Evolutionary conservation across 2,329 filamentous ascomycete species (phyloP).

Genomic region (Grosmannia huntii): DNA sequence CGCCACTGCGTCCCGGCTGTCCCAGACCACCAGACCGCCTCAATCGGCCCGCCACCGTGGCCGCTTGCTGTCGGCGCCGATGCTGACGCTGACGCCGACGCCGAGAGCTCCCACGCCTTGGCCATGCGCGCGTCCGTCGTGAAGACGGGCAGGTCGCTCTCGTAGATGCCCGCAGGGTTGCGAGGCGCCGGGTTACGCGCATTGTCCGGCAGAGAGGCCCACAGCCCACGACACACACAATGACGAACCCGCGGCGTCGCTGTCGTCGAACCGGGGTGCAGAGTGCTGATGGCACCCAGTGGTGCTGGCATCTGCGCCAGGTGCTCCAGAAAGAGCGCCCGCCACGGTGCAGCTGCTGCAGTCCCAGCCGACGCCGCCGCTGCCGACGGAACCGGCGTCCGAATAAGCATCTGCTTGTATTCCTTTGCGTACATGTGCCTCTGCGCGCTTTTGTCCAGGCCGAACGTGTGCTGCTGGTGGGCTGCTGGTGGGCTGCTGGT

Average conservation of each 20-base stretch:
- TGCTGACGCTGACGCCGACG: conserved; percentile 28
- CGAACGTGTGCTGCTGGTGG: too few species aligned
- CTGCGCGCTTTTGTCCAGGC: neutral
- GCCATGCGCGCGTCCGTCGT: conserved; percentile 84
- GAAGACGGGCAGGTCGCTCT: conserved; percentile 67
- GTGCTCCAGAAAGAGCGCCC: conserved; percentile 37
- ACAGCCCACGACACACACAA: conserved; percentile 79
- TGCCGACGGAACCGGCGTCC: neutral
- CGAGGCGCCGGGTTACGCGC: conserved; percentile 57
- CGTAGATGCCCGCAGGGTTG: conserved; percentile 55
- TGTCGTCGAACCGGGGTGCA: conserved; percentile 21
- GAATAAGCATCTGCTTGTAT: conserved; percentile 5
- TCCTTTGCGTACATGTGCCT: neutral
- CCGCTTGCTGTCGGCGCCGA: conserved; percentile 25
- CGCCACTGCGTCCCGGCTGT: conserved; percentile 71
- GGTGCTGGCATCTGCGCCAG: conserved; percentile 32
- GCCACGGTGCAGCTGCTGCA: conserved; percentile 35
- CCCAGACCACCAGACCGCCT: conserved; percentile 80
- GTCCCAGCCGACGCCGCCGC: conserved; percentile 4
- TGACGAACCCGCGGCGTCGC: conserved; percentile 52
- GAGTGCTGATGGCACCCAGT: conserved; percentile 37
- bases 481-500: neutral
- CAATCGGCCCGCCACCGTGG: conserved; percentile 47
- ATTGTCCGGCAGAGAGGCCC: conserved; percentile 59
- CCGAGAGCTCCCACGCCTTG: conserved; percentile 62